Conservation (phyloP, 108 stramenopile genomes). For the Cyclotella sp. region DNA sequence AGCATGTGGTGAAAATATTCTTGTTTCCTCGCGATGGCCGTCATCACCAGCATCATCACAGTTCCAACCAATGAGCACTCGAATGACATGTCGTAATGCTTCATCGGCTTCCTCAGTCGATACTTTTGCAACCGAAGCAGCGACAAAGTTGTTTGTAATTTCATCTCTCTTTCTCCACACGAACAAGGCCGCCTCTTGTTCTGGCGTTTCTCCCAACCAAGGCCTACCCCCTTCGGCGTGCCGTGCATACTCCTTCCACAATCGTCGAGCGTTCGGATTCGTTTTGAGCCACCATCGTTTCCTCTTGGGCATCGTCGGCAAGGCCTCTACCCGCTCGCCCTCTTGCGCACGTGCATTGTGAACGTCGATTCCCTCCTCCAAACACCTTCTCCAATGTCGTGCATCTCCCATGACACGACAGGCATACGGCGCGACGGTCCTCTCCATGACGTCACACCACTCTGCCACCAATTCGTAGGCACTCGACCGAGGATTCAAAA, state of each 20-base stretch:
- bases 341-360: constrained; percentile 65
- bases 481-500: constrained; percentile 30
- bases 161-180: constrained; percentile 53
- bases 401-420: constrained; percentile 42
- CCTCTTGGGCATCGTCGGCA: constrained; percentile 42
- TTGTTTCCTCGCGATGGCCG: neutral
- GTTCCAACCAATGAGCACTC: constrained; percentile 8
- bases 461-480: constrained; percentile 27
- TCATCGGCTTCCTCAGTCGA: constrained; percentile 29
- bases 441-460: constrained; percentile 44
- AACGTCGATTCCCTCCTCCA: constrained; percentile 52
- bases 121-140: neutral
- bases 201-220: constrained; percentile 44
- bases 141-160: constrained; percentile 36
- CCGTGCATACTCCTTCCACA: constrained; percentile 51
- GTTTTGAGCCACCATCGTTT: constrained; percentile 44
- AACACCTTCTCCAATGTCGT: constrained; percentile 31
- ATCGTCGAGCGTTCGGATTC: constrained; percentile 27
- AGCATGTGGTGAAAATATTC: constrained; percentile 12
- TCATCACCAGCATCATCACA: constrained; percentile 10
- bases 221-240: constrained; percentile 11
- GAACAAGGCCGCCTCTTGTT: constrained; percentile 52
- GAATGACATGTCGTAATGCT: constrained; percentile 38
- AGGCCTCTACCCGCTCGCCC: constrained; percentile 12
- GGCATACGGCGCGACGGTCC: constrained; percentile 22